Percentiles rank a stretch among this genome's conserved stretches.
These are phyloP conservation scores for Pneumocystis carinii DNA, from an alignment of 1,139 yeast genomes.

Conservation along the genomic window DNA sequence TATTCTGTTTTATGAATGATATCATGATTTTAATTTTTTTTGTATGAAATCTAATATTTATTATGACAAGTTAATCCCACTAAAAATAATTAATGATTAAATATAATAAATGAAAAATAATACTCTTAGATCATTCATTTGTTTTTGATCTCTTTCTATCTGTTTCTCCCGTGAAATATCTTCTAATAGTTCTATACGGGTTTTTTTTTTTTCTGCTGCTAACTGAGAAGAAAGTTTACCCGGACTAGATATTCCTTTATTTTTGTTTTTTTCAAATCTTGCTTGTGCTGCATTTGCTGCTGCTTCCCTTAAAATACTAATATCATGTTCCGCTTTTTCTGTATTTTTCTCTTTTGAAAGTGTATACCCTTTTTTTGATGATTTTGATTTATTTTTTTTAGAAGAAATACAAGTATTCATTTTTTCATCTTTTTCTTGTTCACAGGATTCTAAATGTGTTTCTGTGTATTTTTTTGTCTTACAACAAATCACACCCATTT, in stretches of 20 bases:
- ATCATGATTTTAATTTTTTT: constrained; percentile 2
- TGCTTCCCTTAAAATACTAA: neutral
- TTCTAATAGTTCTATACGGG: neutral
- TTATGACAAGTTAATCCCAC: neutral
- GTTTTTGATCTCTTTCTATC: neutral
- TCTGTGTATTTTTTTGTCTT: neutral
- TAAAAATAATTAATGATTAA: neutral
- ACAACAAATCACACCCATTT: neutral
- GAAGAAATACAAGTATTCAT: neutral
- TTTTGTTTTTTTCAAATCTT: neutral
- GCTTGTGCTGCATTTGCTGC: neutral
- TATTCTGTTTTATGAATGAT: constrained; percentile 17
- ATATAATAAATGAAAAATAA: neutral
- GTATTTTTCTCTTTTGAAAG: neutral
- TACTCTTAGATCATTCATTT: neutral
- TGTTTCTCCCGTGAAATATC: neutral
- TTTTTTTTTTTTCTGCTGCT: neutral
- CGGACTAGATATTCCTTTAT: neutral
- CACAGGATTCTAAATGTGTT: neutral
- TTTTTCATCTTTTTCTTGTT: neutral
- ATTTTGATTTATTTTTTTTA: neutral
- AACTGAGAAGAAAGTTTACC: neutral
- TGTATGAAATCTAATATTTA: neutral
- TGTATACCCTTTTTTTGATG: neutral
- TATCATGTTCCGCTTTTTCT: neutral